Base-by-base conservation (phyloP, 768 basidiomycete genomes). In the Agaricus subrufescens region DNA sequence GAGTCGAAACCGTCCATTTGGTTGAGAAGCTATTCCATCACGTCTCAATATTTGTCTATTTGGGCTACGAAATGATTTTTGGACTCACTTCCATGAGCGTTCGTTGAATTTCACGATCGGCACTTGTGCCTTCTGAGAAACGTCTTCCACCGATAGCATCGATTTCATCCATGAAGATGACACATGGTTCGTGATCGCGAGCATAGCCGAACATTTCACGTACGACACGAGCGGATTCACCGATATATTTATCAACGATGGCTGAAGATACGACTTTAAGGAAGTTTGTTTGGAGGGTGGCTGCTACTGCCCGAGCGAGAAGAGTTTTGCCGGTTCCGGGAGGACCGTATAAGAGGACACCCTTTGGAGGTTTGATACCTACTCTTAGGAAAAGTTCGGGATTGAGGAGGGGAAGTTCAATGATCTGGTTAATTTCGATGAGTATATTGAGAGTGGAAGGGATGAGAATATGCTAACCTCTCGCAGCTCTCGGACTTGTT, bases 1-100 rank as follows among this genome's bases (percentile, higher is more conserved):
- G 96, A 94, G 72, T 98, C 97, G 74, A 99, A 99, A 25, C 97
- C 97, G 68, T 99, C 97, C 94, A 99, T 97, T 73, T 98, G 96
- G 67, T 98, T 98, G 31, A 99, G 81, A 26, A 99, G 78, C 94
- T 96, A 63, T 14, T 42, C 15, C 46, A 10, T 11, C 2, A 34
- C 58, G 2, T 59, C 38, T 45, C 19, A 46, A 46, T 39, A 31
- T 10, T 44, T 30, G 1, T 14, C 7, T 14, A 31, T 6, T 1
- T 11, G 11, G 8, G 44, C 26, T 45, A 27, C 7, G 2, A 40
- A 40, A 38, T 30, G 12, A n/a, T 25, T 31, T 57, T 25, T 9
- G 6, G n/a, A 62, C 74, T 31, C 53, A 78, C 79, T 74, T 99
- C 97, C 97, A 99, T 99, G 39, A 99, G 73, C 23, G 97, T 99